Evolutionary conservation across 1,284 basidiomycete species (phyloP), one percentile per base, ranked within the genome.

Genomic region (Puccinia sorghi): DNA sequence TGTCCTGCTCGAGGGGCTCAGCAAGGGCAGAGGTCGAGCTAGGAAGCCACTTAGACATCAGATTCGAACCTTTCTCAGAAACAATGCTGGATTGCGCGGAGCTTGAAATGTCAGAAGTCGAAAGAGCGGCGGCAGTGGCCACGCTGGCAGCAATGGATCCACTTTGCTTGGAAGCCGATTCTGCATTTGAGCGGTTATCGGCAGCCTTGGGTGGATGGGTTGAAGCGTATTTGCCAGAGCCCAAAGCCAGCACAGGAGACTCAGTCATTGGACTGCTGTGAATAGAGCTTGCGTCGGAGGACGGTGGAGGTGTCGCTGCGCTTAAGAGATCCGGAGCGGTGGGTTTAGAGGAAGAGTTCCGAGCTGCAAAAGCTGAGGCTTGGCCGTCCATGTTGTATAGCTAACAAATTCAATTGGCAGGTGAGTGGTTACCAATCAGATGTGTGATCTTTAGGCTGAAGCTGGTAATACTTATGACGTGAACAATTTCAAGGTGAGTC

Each of bases 1-100:
- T 59, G 12, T 70, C 74, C 15, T 46, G 37, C 43, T 77, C 74
- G 4, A 77, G 41, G 4, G 74, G 63, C 32, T 77, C 74, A 4
- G 74, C 74, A 1, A 77, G 46, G 11, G 52, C 39, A 13, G 74
- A 69, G 0, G 64, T 77, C 8, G 74, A 77, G 74, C 48, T 64
- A 59, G 74, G 74, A 15, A 77, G 74, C 74, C 74, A 77, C 46
- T 77, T 67, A 3, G 64, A 56, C 64, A 77, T 69, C 39, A 67
- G 39, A 41, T 77, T 52, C 0, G 74, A n/a, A 13, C 48, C 22
- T 67, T 64, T 57, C 8, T 52, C 64, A 8, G 56, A 27, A 22
- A 20, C 25, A 32, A 59, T 48, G 46, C 72, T 57, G 27, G 56
- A 37, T 43, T 32, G 17, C 20, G 46, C 37, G 17, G 39, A 17